Evolutionary conservation across 1,284 basidiomycete genomes (phyloP).

Genomic region (Apiotrichum brassicae): DNA sequence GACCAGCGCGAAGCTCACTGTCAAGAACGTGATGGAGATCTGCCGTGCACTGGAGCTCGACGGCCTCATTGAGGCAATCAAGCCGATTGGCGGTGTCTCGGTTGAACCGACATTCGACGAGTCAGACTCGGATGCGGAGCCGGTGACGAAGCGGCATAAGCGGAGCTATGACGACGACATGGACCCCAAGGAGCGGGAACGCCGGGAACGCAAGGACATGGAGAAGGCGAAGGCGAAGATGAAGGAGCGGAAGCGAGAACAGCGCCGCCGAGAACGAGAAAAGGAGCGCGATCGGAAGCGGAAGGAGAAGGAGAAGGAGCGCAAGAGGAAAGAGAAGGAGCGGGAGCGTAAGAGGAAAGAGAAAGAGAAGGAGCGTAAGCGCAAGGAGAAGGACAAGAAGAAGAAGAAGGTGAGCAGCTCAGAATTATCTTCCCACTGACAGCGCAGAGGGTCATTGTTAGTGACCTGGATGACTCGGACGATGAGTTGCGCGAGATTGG

Average conservation of each 20-base stretch:
- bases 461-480: slow-evolving; percentile 17
- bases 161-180: slow-evolving; percentile 18
- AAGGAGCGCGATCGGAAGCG: slow-evolving; percentile 27
- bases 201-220: slow-evolving; percentile 20
- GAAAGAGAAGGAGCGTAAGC: slow-evolving; percentile 28
- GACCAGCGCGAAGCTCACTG: slow-evolving; percentile 28
- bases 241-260: slow-evolving; percentile 19
- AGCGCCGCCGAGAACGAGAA: slow-evolving; percentile 19
- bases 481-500: slow-evolving; percentile 17
- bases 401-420: slow-evolving; percentile 25
- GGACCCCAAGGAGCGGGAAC: slow-evolving; percentile 25
- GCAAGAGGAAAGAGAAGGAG: slow-evolving; percentile 26
- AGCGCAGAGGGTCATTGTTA: slow-evolving; percentile 2
- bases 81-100: slow-evolving; percentile 36
- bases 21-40: slow-evolving; percentile 46
- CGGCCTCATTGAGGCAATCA: slow-evolving; percentile 42
- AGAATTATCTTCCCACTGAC: not conserved
- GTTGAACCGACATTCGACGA: slow-evolving; percentile 15
- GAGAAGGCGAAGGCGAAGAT: slow-evolving; percentile 22
- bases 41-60: slow-evolving; percentile 45
- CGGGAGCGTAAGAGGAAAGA: slow-evolving; percentile 24
- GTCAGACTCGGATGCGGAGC: slow-evolving; percentile 17
- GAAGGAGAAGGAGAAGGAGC: slow-evolving; percentile 28
- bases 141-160: slow-evolving; percentile 18
- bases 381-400: slow-evolving; percentile 23